phyloP scores from a whole-genome alignment of 148 eudicot genomes.

The Rhododendron kiyosumense region DNA sequence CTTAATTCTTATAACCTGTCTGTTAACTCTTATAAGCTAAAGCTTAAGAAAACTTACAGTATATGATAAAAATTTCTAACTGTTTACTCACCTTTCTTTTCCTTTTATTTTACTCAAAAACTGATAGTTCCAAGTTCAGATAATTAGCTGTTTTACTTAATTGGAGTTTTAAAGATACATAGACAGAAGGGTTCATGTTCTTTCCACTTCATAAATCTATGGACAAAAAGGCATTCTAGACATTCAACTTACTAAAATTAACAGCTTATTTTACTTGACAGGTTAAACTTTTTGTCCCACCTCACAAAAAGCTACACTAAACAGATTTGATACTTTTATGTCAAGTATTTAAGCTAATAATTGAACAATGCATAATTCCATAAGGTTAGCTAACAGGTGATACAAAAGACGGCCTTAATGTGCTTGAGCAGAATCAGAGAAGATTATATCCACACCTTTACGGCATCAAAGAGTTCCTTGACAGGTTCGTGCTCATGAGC shows the following conservation, averaged over 20 bases:
- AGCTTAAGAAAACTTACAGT: not conserved
- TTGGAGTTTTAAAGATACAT: not conserved
- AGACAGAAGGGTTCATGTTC: not conserved
- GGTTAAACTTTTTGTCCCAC: not conserved
- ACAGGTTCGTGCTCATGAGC: slow-evolving; percentile 82
- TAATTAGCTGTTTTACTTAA: not conserved
- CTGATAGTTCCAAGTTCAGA: not conserved
- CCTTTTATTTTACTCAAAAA: not conserved
- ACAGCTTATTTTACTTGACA: not conserved
- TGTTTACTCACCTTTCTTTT: not conserved
- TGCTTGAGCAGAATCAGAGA: slow-evolving; percentile 6
- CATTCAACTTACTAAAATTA: not conserved
- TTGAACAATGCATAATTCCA: not conserved
- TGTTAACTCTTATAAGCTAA: not conserved
- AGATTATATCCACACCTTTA: slow-evolving; percentile 46
- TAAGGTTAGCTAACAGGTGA: not conserved
- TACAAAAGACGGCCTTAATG: not conserved
- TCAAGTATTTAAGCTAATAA: not conserved
- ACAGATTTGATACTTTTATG: not conserved
- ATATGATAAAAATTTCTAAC: not conserved
- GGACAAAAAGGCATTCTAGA: not conserved
- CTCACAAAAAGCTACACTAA: not conserved
- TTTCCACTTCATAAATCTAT: not conserved
- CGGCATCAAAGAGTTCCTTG: slow-evolving; percentile 60
- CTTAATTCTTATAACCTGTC: not conserved